Evolutionary conservation across 1,139 yeast species (phyloP), one percentile per base, ranked within the genome.

Genomic region (Geotrichum reessii): DNA sequence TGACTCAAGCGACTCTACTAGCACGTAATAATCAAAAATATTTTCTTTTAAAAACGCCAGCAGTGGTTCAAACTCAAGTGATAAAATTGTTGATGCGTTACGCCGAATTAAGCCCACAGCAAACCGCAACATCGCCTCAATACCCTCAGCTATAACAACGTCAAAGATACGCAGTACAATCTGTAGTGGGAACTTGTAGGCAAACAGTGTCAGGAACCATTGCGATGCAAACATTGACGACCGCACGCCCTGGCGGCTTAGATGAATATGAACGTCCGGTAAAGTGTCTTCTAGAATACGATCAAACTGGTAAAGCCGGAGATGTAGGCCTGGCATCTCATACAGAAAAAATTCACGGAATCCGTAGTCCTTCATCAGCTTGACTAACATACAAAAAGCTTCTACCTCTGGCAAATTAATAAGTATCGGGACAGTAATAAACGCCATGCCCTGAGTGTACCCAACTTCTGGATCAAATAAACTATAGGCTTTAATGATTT

Each of bases 371-470:
- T 87, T 86, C 97, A 93, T 92, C 62, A 93, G 76, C 56, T 85
- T 84, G 14, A 86, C 90, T 59, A 93, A 76, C 64, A 92, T 72
- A 62, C 95, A 84, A 73, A 93, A 92, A 7, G 96, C 85, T 70
- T 93, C 98, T 37, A 86, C 78, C 65, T 92, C 97, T 47, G 66
- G 81, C 83, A 90, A 81, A 66, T 88, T 89, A 76, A 92, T 79
- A 56, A 91, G 77, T 57, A 93, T 74, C 0, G 98, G 98, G 8
- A 90, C 91, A 0, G 90, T 82, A 51, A 93, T 82, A 68, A 93
- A 92, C 1, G 95, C 96, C 97, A 93, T 90, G 6, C 99, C 98
- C 72, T 93, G 98, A 0, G 97, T 93, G 69, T 93, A 93, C 0
- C 99, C 99, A 47, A 93, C 97, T 59, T 91, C 97, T 0, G 89